Percentiles rank a stretch among this genome's conserved stretches.
These are phyloP conservation scores for Adansonia gregorii DNA, from an alignment of 441 rosid genomes.

Conservation along the genomic window DNA sequence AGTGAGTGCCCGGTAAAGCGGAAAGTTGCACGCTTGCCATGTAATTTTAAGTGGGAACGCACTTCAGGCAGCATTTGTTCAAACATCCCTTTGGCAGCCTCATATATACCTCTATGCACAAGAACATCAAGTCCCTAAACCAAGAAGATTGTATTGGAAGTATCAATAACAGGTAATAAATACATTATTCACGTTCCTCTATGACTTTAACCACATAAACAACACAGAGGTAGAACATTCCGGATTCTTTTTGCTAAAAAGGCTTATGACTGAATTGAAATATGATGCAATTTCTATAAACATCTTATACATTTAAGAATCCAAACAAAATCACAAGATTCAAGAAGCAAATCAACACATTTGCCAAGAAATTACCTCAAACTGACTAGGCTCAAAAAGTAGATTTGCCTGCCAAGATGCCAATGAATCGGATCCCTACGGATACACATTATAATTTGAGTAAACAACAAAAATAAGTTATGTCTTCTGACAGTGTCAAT, in stretches of 20 bases:
- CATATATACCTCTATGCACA: slow-evolving; percentile 94
- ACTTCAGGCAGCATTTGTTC: slow-evolving; percentile 93
- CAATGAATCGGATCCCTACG: slow-evolving; percentile 87
- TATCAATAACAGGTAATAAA: slow-evolving; percentile 11
- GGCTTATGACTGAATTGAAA: not conserved
- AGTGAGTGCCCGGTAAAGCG: slow-evolving; percentile 96
- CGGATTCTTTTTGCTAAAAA: not conserved
- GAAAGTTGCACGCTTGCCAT: slow-evolving; percentile 60
- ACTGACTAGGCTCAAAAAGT: slow-evolving; percentile 86
- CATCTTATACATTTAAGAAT: slow-evolving; percentile 1
- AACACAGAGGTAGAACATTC: not conserved
- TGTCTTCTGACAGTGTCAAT: not conserved
- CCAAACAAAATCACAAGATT: not conserved
- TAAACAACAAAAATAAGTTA: not conserved
- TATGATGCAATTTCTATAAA: not conserved
- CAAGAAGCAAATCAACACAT: slow-evolving; percentile 16
- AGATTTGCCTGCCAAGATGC: slow-evolving; percentile 97
- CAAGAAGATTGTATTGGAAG: slow-evolving; percentile 24
- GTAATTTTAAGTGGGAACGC: slow-evolving; percentile 57
- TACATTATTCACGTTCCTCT: not conserved
- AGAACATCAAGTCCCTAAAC: slow-evolving; percentile 70
- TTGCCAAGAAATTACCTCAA: slow-evolving; percentile 63
- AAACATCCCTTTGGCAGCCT: slow-evolving; percentile 97
- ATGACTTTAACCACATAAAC: not conserved
- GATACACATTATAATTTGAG: slow-evolving; percentile 11